Evolutionary conservation across 1,139 yeast species (phyloP), one percentile per base, ranked within the genome.

Genomic region (Casaregolazyma lundiana): DNA sequence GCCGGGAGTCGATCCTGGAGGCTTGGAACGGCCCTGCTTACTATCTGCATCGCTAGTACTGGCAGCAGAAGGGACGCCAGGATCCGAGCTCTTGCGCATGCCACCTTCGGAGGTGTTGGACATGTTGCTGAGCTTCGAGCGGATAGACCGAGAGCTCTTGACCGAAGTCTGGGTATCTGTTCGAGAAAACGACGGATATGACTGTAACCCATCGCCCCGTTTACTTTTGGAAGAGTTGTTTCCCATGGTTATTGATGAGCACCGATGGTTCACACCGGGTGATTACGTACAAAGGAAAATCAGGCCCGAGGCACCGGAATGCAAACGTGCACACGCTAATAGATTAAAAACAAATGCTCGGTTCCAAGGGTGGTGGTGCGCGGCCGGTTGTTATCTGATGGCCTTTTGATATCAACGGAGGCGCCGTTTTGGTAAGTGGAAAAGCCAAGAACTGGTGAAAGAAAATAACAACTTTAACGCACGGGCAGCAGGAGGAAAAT

Each of bases 141-240:
- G 56, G 39, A 62, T 56, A 16, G 70, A 65, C 43, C 65, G 56
- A 21, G 53, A 50, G 5, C 70, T 65, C 46, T 64, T 57, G 9
- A 70, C 56, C 24, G 72, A 67, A 26, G 68, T 68, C 50, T 67
- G 71, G 6, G 75, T 70, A 50, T 70, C 75, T 16, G 67, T 56
- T 38, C 74, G 62, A 20, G 67, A 57, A 54, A 70, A 69, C 34
- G 70, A 63, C 21, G 73, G 71, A 49, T 61, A 63, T 36, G 63
- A 58, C 46, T 62, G 64, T 38, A 60, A 47, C n/a, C 53, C 59
- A 38, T 60, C 58, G 38, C 52, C 60, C 57, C 69, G 67, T 34
- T 52, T 47, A 36, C 52, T 41, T 45, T 60, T 61, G 26, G 66
- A 63, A 47, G 52, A 52, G 52, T 53, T 61, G 56, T 66, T 65